Evolutionary conservation across 176 grass and related monocot species (phyloP).

Genomic region (bread wheat (Triticum aestivum)): DNA sequence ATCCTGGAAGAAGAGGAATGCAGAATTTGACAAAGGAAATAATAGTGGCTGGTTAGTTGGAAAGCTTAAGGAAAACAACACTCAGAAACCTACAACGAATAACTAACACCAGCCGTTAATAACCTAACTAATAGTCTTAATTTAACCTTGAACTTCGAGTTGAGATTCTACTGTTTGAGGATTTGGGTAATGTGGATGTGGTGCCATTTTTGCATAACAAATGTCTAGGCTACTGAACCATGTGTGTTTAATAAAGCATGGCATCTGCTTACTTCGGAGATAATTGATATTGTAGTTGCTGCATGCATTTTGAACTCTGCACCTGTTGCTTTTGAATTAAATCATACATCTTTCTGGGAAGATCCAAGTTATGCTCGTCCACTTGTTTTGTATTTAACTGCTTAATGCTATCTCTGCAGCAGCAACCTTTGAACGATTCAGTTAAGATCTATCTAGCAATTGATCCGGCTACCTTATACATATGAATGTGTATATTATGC

Average conservation of each 20-base stretch:
- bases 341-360: neutral
- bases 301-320: neutral
- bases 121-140: neutral
- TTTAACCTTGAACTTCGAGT: neutral
- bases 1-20: slow-evolving; percentile 23
- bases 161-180: neutral
- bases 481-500: too few species aligned
- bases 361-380: neutral
- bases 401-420: too few species aligned
- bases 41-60: neutral
- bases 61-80: neutral
- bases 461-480: too few species aligned
- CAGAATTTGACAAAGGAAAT: neutral
- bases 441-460: too few species aligned
- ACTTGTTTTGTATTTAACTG: too few species aligned
- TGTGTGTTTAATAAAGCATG: neutral
- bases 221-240: neutral
- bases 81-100: neutral
- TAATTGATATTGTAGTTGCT: neutral
- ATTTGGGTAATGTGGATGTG: slow-evolving; percentile 27
- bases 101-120: neutral
- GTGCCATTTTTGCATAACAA: neutral
- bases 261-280: neutral
- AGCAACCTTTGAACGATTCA: too few species aligned
- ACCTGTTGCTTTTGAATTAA: neutral